Evolutionary conservation across 2,329 filamentous ascomycete genomes (phyloP), one percentile per base, ranked within the genome.

Genomic region (Cladosporium sp.): DNA sequence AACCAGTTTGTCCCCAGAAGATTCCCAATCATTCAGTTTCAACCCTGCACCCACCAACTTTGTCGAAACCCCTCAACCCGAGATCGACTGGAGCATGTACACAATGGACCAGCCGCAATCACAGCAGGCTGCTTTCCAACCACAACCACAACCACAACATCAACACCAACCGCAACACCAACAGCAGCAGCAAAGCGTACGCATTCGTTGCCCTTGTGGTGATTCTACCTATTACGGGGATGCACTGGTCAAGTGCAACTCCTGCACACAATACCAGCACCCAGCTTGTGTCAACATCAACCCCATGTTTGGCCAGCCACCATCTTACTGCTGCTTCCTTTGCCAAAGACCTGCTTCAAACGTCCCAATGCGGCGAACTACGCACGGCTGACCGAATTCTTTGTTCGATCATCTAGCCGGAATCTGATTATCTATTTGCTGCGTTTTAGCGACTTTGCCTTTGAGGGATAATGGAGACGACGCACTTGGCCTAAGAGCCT

Each of bases 181-280:
- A 70, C 30, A 33, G 76, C 54, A 43, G 53, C 51, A 50, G 73
- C 53, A 77, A 71, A 55, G 71, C 74, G 43, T 48, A 18, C 32
- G 36, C 5, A 80, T 79, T 8, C 73, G 80, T 32, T 84, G 81
- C 62, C 64, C 81, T 20, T 84, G 81, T 59, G 75, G 77, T 43
- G 72, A 74, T 13, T 67, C 72, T 45, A 74, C 78, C 35, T 78
- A 75, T 47, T 73, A 75, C 48, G 77, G 75, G 18, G 73, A 75
- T 56, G 62, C 77, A 25, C 79, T 84, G 75, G 74, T 84, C 40
- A 79, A 82, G 68, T 84, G 81, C 66, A 77, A 80, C 62, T 78
- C 76, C 19, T 84, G 80, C 67, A 76, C 71, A n/a, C 80, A 82
- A 57, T 84, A 78, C 76, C 68, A 80, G 25, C 81, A 84, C 58